phyloP scores from a whole-genome alignment of 2,329 filamentous ascomycete genomes.

The Clonostachys solani region DNA sequence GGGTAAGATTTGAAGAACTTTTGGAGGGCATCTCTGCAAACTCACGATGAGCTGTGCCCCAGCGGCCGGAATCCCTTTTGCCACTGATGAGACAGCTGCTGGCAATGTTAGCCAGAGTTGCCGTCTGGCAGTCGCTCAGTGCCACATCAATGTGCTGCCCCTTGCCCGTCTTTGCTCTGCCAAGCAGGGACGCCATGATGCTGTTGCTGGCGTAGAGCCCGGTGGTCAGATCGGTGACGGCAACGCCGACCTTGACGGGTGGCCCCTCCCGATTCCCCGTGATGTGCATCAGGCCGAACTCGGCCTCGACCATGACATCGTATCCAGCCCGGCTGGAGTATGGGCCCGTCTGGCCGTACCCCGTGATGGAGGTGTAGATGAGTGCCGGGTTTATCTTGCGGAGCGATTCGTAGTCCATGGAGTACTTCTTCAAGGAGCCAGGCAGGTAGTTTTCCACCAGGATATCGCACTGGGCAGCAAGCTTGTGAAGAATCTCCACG shows the following conservation, averaged over 20 bases:
- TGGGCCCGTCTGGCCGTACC: constrained; percentile 93
- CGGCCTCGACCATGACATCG: constrained; percentile 99
- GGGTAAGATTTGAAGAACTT: constrained; percentile 1
- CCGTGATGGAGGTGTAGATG: constrained; percentile 94
- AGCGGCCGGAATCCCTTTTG: constrained; percentile 80
- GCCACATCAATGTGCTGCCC: constrained; percentile 93
- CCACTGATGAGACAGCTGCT: constrained; percentile 88
- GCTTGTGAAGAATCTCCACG: constrained; percentile 79
- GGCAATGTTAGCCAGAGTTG: constrained; percentile 91
- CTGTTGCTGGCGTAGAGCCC: constrained; percentile 93
- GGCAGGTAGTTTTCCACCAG: constrained; percentile 97
- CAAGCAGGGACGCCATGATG: constrained; percentile 89
- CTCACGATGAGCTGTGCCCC: constrained; percentile 93
- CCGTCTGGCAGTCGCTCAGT: constrained; percentile 91
- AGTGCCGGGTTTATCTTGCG: constrained; percentile 77
- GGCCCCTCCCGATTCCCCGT: constrained; percentile 84
- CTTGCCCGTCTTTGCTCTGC: constrained; percentile 65
- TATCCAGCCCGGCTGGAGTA: constrained; percentile 87
- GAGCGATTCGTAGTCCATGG: constrained; percentile 81
- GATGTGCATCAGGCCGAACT: constrained; percentile 98
- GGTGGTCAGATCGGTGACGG: constrained; percentile 93
- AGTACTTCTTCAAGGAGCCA: constrained; percentile 83
- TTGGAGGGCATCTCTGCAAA: constrained; percentile 4
- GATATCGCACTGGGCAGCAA: constrained; percentile 83
- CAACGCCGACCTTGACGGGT: constrained; percentile 95